Evolutionary conservation across 768 basidiomycete species (phyloP).

Genomic region (Paxillus rubicundulus): DNA sequence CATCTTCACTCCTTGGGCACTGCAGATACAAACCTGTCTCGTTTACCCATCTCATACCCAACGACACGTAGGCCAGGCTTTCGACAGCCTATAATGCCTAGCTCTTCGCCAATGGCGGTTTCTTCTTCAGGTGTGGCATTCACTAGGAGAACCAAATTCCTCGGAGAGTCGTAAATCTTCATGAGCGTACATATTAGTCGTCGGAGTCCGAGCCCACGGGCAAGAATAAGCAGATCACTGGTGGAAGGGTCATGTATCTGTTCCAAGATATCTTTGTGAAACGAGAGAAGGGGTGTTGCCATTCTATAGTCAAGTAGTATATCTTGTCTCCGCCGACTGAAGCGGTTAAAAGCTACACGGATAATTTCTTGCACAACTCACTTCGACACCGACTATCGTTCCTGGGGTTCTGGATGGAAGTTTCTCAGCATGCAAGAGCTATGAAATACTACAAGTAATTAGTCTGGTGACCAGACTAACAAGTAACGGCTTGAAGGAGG

Average conservation of each 20-base stretch:
- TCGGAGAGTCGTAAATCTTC: constrained; percentile 88
- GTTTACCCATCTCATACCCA: constrained; percentile 74
- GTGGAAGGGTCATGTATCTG: constrained; percentile 71
- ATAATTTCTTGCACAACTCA: constrained; percentile 1
- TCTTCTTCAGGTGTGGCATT: constrained; percentile 87
- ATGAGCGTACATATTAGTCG: constrained; percentile 81
- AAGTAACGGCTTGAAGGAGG: too few relatives aligned
- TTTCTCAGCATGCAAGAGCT: not conserved
- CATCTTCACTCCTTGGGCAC: not conserved
- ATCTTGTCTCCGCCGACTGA: not conserved
- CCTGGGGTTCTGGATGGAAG: too few relatives aligned
- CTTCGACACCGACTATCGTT: not conserved
- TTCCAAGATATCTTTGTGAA: constrained; percentile 66
- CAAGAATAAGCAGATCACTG: constrained; percentile 74
- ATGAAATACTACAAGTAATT: too few relatives aligned
- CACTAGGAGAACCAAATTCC: constrained; percentile 80
- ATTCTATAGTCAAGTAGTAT: constrained; percentile 6
- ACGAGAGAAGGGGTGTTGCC: constrained; percentile 47
- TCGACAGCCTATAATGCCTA: constrained; percentile 88
- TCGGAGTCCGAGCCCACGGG: constrained; percentile 87
- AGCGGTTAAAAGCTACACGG: not conserved
- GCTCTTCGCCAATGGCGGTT: constrained; percentile 85
- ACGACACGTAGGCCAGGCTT: constrained; percentile 82
- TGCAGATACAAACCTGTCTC: constrained; percentile 63
- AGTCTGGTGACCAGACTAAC: too few relatives aligned